phyloP scores from a whole-genome alignment of 352 stramenopile genomes.

The Globisporangium rhizosaccharum region DNA sequence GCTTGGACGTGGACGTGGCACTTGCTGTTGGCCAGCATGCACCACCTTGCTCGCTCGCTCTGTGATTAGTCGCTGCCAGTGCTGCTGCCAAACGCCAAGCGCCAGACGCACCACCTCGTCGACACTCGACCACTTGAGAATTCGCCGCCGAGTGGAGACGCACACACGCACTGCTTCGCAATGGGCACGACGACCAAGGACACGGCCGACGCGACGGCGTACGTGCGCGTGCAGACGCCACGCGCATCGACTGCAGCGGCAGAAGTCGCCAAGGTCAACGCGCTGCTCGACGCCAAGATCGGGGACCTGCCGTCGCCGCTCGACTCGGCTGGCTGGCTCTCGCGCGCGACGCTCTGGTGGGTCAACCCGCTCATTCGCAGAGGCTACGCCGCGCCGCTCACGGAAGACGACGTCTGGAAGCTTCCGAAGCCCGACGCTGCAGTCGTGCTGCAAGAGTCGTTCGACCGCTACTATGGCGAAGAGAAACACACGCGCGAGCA shows the following conservation, averaged over 20 bases:
- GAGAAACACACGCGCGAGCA: slow-evolving; percentile 1
- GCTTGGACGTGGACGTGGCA: too few relatives aligned
- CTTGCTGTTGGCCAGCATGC: too few relatives aligned
- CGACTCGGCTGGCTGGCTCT: slow-evolving; percentile 17
- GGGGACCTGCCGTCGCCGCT: slow-evolving; percentile 12
- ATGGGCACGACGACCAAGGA: slow-evolving; percentile 2
- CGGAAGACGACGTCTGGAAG: slow-evolving; percentile 27
- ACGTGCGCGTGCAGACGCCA: slow-evolving; percentile 14
- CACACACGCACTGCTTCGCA: too few relatives aligned
- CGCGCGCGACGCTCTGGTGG: slow-evolving; percentile 18
- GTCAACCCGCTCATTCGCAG: slow-evolving; percentile 14
- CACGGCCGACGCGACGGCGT: neutral
- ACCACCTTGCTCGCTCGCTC: too few relatives aligned
- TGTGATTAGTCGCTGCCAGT: too few relatives aligned
- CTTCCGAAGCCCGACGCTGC: slow-evolving; percentile 18
- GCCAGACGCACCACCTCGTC: too few relatives aligned
- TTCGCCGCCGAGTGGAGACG: too few relatives aligned
- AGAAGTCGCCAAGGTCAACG: neutral
- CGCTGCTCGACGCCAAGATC: neutral
- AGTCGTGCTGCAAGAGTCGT: slow-evolving; percentile 17
- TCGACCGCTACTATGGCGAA: slow-evolving; percentile 15
- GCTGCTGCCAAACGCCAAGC: too few relatives aligned
- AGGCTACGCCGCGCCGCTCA: slow-evolving; percentile 15
- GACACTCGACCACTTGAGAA: too few relatives aligned
- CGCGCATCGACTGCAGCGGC: slow-evolving; percentile 3